Evolutionary conservation across 768 basidiomycete genomes (phyloP), one percentile per base, ranked within the genome.

Genomic region (Dacryopinax primogenitus): DNA sequence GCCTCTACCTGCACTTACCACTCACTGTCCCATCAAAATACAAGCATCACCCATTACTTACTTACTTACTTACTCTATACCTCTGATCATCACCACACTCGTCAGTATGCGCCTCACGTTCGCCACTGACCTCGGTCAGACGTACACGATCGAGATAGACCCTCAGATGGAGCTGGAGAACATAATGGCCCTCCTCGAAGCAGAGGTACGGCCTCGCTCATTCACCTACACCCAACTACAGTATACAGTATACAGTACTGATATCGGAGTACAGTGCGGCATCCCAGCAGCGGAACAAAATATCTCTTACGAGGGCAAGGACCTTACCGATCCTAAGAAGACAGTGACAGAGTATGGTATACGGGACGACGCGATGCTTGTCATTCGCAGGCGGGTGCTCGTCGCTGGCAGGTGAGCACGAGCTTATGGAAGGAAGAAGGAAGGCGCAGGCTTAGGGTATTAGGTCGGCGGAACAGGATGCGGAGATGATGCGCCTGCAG

Each of bases 181-280:
- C 73, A 86, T 97, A 36, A 87, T 88, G 82, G 95, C 91, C 13
- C 79, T 97, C 64, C 80, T 96, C n/a, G 92, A 96, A 76, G 94
- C 87, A 0, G 94, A 97, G 84, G 95, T 92, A 73, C 74, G 86
- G 73, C n/a, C 44, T 63, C 33, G 39, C 21, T 21, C 32, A 39
- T 18, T 26, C 62, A 23, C 62, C n/a, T 62, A n/a, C 30, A 21
- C 34, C 51, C 32, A 15, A 15, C 15, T 3, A 33, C 63, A 13
- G 23, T 26, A 18, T 62, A 2, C 9, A 39, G 41, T 11, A 28
- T 21, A 13, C 62, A 63, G n/a, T 21, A 18, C 58, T 39, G 58
- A 23, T 32, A 45, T 34, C 28, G 63, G 23, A 21, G 61, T 41
- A 18, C 69, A 93, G 92, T 90, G 88, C 15, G 85, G 84, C 26